A percentile compares a stretch with the other conserved stretches of the same genome.
Evolutionary conservation across 805 yeast species (phyloP).

Genomic region (Sugiyamaella lignohabitans): DNA sequence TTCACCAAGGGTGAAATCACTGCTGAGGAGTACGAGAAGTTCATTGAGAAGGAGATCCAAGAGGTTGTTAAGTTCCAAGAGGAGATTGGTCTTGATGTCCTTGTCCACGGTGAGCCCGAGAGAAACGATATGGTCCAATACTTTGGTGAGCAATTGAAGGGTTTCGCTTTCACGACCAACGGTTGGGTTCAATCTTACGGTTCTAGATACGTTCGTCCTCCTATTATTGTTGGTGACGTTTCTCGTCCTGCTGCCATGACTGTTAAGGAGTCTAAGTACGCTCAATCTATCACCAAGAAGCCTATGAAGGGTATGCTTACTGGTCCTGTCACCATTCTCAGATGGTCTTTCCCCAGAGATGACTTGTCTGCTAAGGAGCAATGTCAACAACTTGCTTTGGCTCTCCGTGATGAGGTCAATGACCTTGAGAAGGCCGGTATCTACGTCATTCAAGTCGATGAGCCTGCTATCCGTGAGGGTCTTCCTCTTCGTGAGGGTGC

Average conservation of each 20-base stretch:
- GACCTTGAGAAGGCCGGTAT: constrained; percentile 99
- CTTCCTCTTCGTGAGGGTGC: constrained; percentile 97
- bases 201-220: constrained; percentile 99
- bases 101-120: constrained; percentile 99
- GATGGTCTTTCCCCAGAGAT: constrained; percentile 99
- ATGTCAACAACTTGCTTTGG: constrained; percentile 94
- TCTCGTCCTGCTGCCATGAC: constrained; percentile 98
- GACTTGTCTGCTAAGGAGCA: constrained; percentile 90
- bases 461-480: constrained; percentile 99
- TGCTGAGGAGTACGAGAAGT: constrained; percentile 90
- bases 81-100: constrained; percentile 95
- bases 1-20: constrained; percentile 94
- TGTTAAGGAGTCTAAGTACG: constrained; percentile 98
- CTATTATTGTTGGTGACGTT: constrained; percentile 97
- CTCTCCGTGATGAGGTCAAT: constrained; percentile 96
- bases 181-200: constrained; percentile 99
- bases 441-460: constrained; percentile 97
- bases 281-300: constrained; percentile 90
- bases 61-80: constrained; percentile 98
- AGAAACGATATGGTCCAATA: constrained; percentile 99
- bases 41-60: constrained; percentile 95
- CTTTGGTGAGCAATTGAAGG: constrained; percentile 98
- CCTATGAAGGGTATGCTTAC: constrained; percentile 99
- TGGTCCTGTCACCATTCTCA: constrained; percentile 98
- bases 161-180: constrained; percentile 96